Conservation (phyloP, 73 alveolate genomes). For the Tetrahymena borealis region DNA sequence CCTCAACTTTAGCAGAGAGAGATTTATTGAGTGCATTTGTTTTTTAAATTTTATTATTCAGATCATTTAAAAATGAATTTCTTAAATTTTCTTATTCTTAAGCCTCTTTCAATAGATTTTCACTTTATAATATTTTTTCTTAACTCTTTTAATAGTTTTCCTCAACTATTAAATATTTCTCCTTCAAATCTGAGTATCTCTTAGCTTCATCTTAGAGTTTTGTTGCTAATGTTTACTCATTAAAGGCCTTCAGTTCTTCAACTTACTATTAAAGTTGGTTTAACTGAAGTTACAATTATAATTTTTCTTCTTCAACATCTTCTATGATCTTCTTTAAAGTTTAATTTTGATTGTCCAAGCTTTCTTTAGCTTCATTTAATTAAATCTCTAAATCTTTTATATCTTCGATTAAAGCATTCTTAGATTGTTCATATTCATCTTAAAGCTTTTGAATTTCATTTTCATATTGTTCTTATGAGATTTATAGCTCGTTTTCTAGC, state of each 20-base stretch:
- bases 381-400: too few relatives aligned
- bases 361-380: too few relatives aligned
- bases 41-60: neutral
- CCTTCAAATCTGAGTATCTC: neutral
- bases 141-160: neutral
- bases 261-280: neutral
- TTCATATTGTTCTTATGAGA: too few relatives aligned
- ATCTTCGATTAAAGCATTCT: too few relatives aligned
- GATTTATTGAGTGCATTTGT: neutral
- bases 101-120: neutral
- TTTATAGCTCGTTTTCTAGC: too few relatives aligned
- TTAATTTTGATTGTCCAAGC: too few relatives aligned
- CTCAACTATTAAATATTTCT: neutral
- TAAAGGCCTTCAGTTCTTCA: neutral
- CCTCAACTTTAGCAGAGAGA: neutral
- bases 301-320: too few relatives aligned
- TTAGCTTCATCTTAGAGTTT: neutral
- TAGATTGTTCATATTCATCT: too few relatives aligned
- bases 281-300: too few relatives aligned
- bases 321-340: too few relatives aligned
- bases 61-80: neutral
- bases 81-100: neutral
- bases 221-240: neutral
- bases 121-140: neutral
- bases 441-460: too few relatives aligned